A percentile compares a stretch with the other conserved stretches of the same genome.
phyloP scores from a whole-genome alignment of 306 rosid species.

The Sechiopsis laciniata region DNA sequence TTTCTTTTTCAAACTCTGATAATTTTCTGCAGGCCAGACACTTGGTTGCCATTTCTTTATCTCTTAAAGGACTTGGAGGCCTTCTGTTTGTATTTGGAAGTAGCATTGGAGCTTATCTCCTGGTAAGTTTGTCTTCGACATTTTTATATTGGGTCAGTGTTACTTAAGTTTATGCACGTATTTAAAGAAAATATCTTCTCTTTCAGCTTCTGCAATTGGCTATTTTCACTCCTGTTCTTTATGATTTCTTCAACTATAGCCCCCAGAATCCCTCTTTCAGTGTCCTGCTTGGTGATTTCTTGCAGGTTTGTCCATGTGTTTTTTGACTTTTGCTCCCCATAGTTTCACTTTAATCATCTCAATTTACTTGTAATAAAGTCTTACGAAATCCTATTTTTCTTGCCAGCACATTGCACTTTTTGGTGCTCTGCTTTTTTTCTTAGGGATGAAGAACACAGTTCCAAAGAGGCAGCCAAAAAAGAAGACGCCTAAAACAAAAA shows the following conservation, averaged over 20 bases:
- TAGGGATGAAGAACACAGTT: conserved; percentile 57
- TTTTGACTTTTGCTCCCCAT: too few species aligned
- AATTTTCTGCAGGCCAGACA: conserved; percentile 46
- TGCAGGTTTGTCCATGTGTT: conserved; percentile 51
- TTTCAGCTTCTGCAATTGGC: conserved; percentile 54
- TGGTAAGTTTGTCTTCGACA: conserved; percentile 38
- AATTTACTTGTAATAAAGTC: neutral
- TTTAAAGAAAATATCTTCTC: neutral
- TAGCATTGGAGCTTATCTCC: conserved; percentile 59
- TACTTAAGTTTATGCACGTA: neutral
- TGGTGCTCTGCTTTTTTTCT: conserved; percentile 59
- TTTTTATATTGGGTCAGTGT: neutral
- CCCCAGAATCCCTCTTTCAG: conserved; percentile 33
- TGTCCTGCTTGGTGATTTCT: conserved; percentile 51
- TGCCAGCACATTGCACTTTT: conserved; percentile 59
- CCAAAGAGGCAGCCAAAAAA: conserved; percentile 51
- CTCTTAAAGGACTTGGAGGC: conserved; percentile 78
- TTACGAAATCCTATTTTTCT: conserved; percentile 7
- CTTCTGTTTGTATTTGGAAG: conserved; percentile 69
- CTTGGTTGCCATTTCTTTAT: conserved; percentile 40
- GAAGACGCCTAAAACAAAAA: conserved; percentile 49
- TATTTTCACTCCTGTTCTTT: conserved; percentile 56
- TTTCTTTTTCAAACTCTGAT: conserved; percentile 22
- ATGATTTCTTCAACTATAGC: conserved; percentile 71
- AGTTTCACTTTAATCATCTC: neutral